phyloP scores from a whole-genome alignment of 192 early-diverging fungal species.

The Linnemannia hyalina region DNA sequence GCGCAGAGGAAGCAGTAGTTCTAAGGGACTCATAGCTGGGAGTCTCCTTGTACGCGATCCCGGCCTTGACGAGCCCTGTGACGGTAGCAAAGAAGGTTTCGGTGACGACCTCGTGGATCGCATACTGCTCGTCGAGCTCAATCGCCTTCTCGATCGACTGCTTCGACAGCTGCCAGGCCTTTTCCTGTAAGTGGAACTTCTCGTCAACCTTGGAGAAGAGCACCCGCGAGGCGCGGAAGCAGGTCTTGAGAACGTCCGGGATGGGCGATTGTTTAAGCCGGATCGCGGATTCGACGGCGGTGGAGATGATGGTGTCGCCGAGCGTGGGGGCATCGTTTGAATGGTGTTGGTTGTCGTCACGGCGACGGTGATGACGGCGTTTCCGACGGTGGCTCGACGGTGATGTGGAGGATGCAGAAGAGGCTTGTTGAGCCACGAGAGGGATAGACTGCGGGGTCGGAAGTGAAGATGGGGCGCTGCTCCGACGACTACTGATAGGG shows the following conservation, averaged over 20 bases:
- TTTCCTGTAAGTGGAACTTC: conserved; percentile 58
- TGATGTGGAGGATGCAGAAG: neutral
- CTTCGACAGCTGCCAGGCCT: conserved; percentile 62
- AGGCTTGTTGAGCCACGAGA: neutral
- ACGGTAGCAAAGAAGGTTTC: conserved; percentile 59
- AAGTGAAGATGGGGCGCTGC: no score
- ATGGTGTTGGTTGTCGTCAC: neutral
- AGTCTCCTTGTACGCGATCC: conserved; percentile 63
- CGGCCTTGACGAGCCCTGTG: conserved; percentile 61
- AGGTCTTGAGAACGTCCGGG: conserved; percentile 60
- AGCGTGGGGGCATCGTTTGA: conserved; percentile 10
- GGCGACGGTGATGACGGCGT: neutral
- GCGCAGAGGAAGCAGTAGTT: no score
- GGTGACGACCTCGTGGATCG: conserved; percentile 62
- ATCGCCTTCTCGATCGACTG: conserved; percentile 62
- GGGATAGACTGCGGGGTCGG: neutral
- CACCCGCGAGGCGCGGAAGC: conserved; percentile 35
- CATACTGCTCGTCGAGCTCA: conserved; percentile 65
- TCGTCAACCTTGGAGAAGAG: conserved; percentile 58
- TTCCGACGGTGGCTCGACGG: neutral
- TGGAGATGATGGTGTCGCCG: conserved; percentile 56
- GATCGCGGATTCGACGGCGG: conserved; percentile 62
- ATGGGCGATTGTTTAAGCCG: conserved; percentile 68
- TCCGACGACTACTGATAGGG: no score
- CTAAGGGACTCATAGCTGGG: conserved; percentile 49